Evolutionary conservation across 2,329 filamentous ascomycete genomes (phyloP), one percentile per base, ranked within the genome.

Genomic region (Monilinia aucupariae): DNA sequence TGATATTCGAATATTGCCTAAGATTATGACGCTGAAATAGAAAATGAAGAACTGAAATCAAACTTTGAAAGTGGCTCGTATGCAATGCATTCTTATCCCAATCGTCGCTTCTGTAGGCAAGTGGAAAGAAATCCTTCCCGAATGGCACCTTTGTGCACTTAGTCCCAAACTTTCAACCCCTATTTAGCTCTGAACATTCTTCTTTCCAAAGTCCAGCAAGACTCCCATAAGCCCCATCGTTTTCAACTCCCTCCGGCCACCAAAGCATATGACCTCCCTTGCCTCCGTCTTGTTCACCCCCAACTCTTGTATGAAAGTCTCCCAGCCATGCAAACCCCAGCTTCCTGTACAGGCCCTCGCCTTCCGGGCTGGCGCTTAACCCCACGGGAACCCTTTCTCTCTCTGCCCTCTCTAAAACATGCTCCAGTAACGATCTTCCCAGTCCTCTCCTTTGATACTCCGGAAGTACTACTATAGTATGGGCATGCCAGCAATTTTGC

Each of bases 281-380:
- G 4, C 62, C 62, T n/a, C 48, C 48, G 39, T 67, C 60, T 10
- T 51, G 52, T 17, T 59, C 62, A 43, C 50, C 49, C 34, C 52
- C 50, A 12, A 64, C 20, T n/a, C 66, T 58, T 30, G 55, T 34
- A 17, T 47, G 65, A 41, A 68, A 71, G 27, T 68, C 62, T 4
- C 66, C 70, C 13, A 70, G 15, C 59, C 56, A 45, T 25, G 64
- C 64, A 61, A 72, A 71, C 0, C 71, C 70, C 34, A 72, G 15
- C n/a, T 66, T 72, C 12, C 66, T 52, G 64, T 72, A 71, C 51
- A 73, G 41, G 4, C 25, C 62, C 53, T 69, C 67, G 1, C 70
- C 71, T 37, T 60, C 61, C 10, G 62, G 54, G 59, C 68, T 71
- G 4, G 68, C 64, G 13, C 54, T 51, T 56, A 72, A 62, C 2